These are phyloP conservation scores for Euphorbia peplus DNA, from an alignment of 345 rosid genomes.

Conservation along the genomic window DNA sequence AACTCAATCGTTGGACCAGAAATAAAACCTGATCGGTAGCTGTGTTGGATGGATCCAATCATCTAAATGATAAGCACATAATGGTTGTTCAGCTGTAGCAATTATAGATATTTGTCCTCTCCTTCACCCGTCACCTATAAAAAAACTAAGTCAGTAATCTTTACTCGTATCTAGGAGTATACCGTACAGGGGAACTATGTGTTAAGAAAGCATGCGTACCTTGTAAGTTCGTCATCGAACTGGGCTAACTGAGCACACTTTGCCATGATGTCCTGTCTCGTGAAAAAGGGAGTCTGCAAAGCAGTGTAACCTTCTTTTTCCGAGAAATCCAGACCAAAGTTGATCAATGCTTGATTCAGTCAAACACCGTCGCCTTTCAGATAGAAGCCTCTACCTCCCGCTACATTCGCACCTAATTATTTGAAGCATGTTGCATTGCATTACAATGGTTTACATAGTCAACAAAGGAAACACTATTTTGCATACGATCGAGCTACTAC, in stretches of 20 bases:
- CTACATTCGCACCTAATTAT: constrained; percentile 74
- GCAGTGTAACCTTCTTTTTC: constrained; percentile 59
- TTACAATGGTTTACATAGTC: background rate
- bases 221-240: constrained; percentile 96
- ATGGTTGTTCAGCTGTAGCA: constrained; percentile 96
- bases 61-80: constrained; percentile 83
- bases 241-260: constrained; percentile 91
- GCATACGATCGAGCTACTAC: background rate
- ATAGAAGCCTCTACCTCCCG: constrained; percentile 88
- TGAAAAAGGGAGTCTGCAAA: constrained; percentile 87
- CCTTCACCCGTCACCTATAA: constrained; percentile 91
- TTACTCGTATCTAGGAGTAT: background rate
- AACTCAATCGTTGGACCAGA: background rate
- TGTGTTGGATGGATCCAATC: constrained; percentile 91
- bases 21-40: constrained; percentile 63
- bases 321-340: constrained; percentile 73
- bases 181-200: background rate
- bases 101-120: constrained; percentile 91
- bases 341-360: constrained; percentile 89
- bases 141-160: background rate
- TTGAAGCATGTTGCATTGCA: constrained; percentile 10
- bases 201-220: constrained; percentile 40
- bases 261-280: constrained; percentile 90
- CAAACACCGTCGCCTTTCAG: constrained; percentile 80
- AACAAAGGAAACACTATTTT: background rate